Evolutionary conservation across 805 yeast species (phyloP).

Genomic region (Cyberlindnera lachancei): DNA sequence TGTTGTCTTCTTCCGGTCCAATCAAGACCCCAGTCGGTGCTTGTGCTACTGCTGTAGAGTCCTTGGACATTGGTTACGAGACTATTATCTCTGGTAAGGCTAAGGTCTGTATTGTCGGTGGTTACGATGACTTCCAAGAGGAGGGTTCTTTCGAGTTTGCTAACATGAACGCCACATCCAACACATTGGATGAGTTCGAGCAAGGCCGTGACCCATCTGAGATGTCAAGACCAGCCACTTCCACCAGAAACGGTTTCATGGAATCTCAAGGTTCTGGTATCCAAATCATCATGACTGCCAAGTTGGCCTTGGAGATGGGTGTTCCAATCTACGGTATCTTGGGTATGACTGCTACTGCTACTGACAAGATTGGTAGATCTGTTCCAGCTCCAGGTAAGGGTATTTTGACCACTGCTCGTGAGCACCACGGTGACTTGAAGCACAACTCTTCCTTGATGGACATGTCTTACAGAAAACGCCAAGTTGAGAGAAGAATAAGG

Average conservation of each 20-base stretch:
- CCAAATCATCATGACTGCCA: slow-evolving; percentile 93
- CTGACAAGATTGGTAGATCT: slow-evolving; percentile 97
- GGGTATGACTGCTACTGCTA: slow-evolving; percentile 93
- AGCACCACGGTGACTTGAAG: slow-evolving; percentile 74
- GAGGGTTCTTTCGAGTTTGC: slow-evolving; percentile 98
- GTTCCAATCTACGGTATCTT: slow-evolving; percentile 96
- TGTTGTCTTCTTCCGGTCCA: slow-evolving; percentile 96
- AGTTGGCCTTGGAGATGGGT: slow-evolving; percentile 94
- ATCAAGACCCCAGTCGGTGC: slow-evolving; percentile 99
- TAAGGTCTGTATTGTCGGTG: slow-evolving; percentile 94
- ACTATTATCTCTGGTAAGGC: slow-evolving; percentile 92
- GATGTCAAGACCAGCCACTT: slow-evolving; percentile 98
- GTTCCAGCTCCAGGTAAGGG: slow-evolving; percentile 99
- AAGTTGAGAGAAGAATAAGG: slow-evolving; percentile 66
- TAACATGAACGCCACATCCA: slow-evolving; percentile 97
- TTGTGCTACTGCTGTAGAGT: slow-evolving; percentile 98
- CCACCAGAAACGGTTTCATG: slow-evolving; percentile 96
- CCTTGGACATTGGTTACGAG: slow-evolving; percentile 93
- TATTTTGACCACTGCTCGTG: slow-evolving; percentile 96
- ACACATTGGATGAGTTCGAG: slow-evolving; percentile 77
- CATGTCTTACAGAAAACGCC: slow-evolving; percentile 90
- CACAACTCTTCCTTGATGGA: slow-evolving; percentile 76
- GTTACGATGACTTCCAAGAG: slow-evolving; percentile 99
- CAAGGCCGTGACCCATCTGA: slow-evolving; percentile 97
- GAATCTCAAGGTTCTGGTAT: slow-evolving; percentile 99